Base-by-base conservation (phyloP, 371 early-diverging fungal species). In the Mucor piriformis region DNA sequence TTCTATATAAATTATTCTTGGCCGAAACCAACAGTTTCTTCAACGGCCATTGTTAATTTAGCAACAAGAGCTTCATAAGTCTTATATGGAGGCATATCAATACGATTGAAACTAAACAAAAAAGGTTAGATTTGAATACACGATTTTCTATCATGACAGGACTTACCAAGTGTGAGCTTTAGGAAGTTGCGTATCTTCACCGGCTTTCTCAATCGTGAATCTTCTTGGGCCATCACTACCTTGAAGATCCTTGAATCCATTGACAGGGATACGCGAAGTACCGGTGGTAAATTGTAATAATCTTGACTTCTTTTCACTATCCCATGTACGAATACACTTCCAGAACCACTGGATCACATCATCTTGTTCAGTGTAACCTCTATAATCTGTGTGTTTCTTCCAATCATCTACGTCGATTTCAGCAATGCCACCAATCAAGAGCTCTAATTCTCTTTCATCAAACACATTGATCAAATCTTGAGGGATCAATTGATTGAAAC, bases 391-490 rank as follows among this genome's bases (percentile, higher is more conserved):
- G 68, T 99, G 95, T 74, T 96, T 97, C 83, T 94, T 95, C 99
- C 99, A 98, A 74, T 99, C 99, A 64, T 97, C 97, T 13, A 97
- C 87, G 77, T 99, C 98, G 57, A 99, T 96, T 67, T 99, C 98
- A 6, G 97, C 93, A 66, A 98, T 81, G 59, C 99, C 99, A n/a
- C 97, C 94, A 70, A 99, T 97, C 38, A 98, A 83, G 29, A 99
- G 83, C 83, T 98, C 99, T 53, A 99, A 76, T 77, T 99, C 99
- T 61, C 95, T 92, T 71, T 97, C 98, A 73, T 98, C 95, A 83
- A 98, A 99, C 25, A 98, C 96, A 52, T 85, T 83, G 54, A 99
- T 86, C 24, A 97, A 79, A 25, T 97, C 95, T 62, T 87, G 86
- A 25, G 97, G 97, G 54, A 99, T 91, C 29, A 99, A 75, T 72